phyloP scores from a whole-genome alignment of 1,139 yeast genomes.

The Candida tetrigidarum region DNA sequence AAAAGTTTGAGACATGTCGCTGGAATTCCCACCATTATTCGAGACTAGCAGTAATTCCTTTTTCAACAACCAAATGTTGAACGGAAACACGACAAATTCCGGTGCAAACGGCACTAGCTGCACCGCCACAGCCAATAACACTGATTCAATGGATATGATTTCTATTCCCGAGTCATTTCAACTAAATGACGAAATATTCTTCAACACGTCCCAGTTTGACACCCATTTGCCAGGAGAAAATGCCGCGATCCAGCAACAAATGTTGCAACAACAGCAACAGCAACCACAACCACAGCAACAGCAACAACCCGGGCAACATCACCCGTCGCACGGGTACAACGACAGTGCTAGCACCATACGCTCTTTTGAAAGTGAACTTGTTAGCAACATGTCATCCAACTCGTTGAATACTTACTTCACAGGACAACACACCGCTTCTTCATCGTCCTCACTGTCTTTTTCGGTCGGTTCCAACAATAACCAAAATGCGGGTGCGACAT shows the following conservation, averaged over 20 bases:
- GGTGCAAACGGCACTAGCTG: neutral
- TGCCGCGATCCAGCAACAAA: slow-evolving; percentile 6
- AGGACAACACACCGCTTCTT: slow-evolving; percentile 13
- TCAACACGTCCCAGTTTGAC: slow-evolving; percentile 18
- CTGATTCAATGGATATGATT: slow-evolving; percentile 1
- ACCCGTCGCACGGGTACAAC: slow-evolving; percentile 4
- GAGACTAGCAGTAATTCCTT: slow-evolving; percentile 11
- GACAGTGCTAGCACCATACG: slow-evolving; percentile 7
- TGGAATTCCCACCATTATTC: slow-evolving; percentile 18
- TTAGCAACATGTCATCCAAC: slow-evolving; percentile 17
- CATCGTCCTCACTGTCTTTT: slow-evolving; percentile 14
- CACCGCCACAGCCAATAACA: slow-evolving; percentile 6
- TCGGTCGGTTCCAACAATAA: slow-evolving; percentile 12
- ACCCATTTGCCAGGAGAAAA: slow-evolving; percentile 10
- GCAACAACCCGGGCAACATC: slow-evolving; percentile 7
- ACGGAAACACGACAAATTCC: slow-evolving; percentile 6
- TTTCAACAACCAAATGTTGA: slow-evolving; percentile 7
- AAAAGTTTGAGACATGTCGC: slow-evolving; percentile 13
- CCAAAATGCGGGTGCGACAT: slow-evolving; percentile 6
- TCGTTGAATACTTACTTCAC: slow-evolving; percentile 17
- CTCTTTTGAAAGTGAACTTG: slow-evolving; percentile 11
- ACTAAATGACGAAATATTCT: slow-evolving; percentile 28
- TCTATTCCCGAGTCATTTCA: slow-evolving; percentile 22
- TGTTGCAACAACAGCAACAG: slow-evolving; percentile 5
- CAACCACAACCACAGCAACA: slow-evolving; percentile 3